phyloP scores from a whole-genome alignment of 1,139 yeast genomes.

The Suhomyces coccinellae region DNA sequence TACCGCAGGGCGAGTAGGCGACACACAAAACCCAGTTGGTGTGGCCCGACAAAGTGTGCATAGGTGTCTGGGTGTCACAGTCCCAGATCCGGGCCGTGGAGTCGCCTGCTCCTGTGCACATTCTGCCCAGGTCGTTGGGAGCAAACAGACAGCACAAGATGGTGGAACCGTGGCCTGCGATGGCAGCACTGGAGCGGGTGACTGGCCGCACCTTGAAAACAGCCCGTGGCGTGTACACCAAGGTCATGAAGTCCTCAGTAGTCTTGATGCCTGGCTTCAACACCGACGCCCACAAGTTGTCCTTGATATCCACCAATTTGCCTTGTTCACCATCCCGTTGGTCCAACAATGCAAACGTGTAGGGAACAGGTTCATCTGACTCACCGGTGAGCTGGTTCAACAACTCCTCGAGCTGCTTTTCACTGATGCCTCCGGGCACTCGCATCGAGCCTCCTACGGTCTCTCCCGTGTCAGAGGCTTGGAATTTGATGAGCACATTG shows the following conservation, averaged over 20 bases:
- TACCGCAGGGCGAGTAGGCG: slow-evolving; percentile 93
- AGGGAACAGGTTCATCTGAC: slow-evolving; percentile 85
- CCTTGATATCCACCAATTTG: slow-evolving; percentile 64
- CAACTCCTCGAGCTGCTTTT: slow-evolving; percentile 83
- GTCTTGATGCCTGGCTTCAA: slow-evolving; percentile 84
- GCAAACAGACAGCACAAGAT: slow-evolving; percentile 92
- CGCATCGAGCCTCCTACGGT: slow-evolving; percentile 79
- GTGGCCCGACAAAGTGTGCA: slow-evolving; percentile 79
- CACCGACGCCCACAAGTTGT: slow-evolving; percentile 73
- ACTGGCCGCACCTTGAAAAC: slow-evolving; percentile 91
- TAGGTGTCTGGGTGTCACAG: slow-evolving; percentile 91
- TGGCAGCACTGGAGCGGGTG: slow-evolving; percentile 88
- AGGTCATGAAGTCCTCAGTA: slow-evolving; percentile 89
- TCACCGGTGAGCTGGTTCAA: slow-evolving; percentile 70
- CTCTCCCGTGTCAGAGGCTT: slow-evolving; percentile 95
- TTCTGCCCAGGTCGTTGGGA: slow-evolving; percentile 79
- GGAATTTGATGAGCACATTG: slow-evolving; percentile 82
- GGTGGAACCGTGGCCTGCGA: slow-evolving; percentile 94
- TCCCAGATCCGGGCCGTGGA: slow-evolving; percentile 98
- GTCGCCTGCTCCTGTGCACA: slow-evolving; percentile 98
- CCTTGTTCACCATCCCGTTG: slow-evolving; percentile 33
- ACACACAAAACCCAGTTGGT: slow-evolving; percentile 92
- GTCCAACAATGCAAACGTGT: slow-evolving; percentile 69
- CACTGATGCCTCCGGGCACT: slow-evolving; percentile 88
- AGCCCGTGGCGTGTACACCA: slow-evolving; percentile 93